phyloP scores from a whole-genome alignment of 2,329 filamentous ascomycete genomes.

The Neonectria sp. region DNA sequence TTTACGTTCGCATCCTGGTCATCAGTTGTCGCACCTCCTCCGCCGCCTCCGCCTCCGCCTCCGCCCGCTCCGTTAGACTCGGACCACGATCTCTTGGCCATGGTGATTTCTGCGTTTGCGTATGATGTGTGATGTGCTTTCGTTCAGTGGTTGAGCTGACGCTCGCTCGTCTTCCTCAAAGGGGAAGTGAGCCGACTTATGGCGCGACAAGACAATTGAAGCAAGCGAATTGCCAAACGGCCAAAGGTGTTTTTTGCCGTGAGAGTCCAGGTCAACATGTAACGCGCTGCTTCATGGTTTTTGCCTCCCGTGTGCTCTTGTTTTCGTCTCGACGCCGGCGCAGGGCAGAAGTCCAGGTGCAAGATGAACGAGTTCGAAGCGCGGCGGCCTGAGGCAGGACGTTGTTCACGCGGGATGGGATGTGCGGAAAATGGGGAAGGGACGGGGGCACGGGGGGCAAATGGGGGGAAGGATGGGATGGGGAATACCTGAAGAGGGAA shows the following conservation, averaged over 20 bases:
- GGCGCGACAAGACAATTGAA: slow-evolving; percentile 25
- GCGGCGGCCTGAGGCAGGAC: slow-evolving; percentile 31
- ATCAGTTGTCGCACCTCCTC: slow-evolving; percentile 31
- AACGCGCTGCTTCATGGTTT: slow-evolving; percentile 11
- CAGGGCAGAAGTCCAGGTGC: slow-evolving; percentile 19
- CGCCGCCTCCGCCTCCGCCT: slow-evolving; percentile 3
- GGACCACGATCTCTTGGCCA: slow-evolving; percentile 47
- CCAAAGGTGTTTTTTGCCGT: background rate
- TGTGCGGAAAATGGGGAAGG: slow-evolving; percentile 31
- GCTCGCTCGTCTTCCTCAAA: slow-evolving; percentile 15
- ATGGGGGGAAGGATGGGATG: slow-evolving; percentile 14
- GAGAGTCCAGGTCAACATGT: slow-evolving; percentile 2
- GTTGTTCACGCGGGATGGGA: slow-evolving; percentile 33
- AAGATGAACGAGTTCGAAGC: slow-evolving; percentile 16
- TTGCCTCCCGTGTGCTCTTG: background rate
- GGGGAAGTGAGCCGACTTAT: slow-evolving; percentile 28
- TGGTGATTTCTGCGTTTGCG: slow-evolving; percentile 19
- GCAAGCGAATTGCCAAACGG: background rate
- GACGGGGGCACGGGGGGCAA: slow-evolving; percentile 12
- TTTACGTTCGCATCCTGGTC: slow-evolving; percentile 34
- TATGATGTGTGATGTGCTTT: background rate
- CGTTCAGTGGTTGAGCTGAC: slow-evolving; percentile 2
- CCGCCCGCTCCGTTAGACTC: slow-evolving; percentile 38
- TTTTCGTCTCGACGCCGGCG: slow-evolving; percentile 5
- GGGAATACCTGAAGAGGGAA: slow-evolving; percentile 39